Evolutionary conservation across 257 asterid genomes (phyloP), one percentile per base, ranked within the genome.

Genomic region (Rauvolfia tetraphylla): DNA sequence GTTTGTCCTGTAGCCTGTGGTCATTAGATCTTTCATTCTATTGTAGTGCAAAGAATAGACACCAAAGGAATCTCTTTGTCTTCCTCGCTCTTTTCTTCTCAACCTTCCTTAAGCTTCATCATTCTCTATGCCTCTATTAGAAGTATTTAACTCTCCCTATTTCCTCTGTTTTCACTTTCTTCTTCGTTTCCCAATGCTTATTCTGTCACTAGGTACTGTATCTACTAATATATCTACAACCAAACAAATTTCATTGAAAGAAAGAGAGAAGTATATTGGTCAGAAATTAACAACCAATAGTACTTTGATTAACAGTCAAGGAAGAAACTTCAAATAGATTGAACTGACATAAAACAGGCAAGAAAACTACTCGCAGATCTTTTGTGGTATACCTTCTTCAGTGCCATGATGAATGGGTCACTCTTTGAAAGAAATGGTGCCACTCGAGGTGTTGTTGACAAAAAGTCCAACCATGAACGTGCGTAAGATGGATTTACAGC

Each of bases 381-480:
- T 11, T 48, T 75, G 7, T 65, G 49, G 42, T 27, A 42, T 76
- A 94, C 98, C 97, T 92, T 89, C 84, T 88, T 85, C 69, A 94
- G 86, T 27, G 97, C 98, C 89, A 73, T 75, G 81, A 92, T 84
- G 68, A 94, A 85, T 49, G 90, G 93, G 73, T 94, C 98, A 62
- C 79, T 88, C 86, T 86, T 91, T 38, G 94, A 74, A 74, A 91
- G 89, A 81, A 86, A 92, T 72, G 98, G 97, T 39, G 96, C 96
- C 76, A 89, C 92, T 73, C 97, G 87, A 72, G 99, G 96, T 36
- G 97, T 89, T 74, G 90, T 85, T 7, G 98, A 93, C 85, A 95
- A 82, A 82, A 87, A 90, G 79, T 87, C 86, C 75, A 91, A 82
- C 99, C 99, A 95, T 1, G 97, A 89, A 48, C 85, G 89, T 70